phyloP scores from a whole-genome alignment of 2,329 filamentous ascomycete genomes.

The Fusarium caatingaense region DNA sequence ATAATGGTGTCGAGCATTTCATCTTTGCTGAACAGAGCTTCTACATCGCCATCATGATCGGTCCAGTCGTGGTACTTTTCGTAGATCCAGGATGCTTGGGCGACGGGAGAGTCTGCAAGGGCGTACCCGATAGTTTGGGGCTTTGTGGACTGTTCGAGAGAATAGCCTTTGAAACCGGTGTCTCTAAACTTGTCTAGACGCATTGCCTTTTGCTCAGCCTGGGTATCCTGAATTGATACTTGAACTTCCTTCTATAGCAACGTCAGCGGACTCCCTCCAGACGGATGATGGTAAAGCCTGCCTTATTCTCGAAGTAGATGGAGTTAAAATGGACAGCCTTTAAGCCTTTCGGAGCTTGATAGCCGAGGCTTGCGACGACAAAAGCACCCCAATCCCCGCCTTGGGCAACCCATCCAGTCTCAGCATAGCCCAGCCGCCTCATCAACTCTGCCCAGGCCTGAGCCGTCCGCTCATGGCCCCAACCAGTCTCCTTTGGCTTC shows the following conservation, averaged over 20 bases:
- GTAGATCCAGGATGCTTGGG: slow-evolving; percentile 20
- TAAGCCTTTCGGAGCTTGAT: slow-evolving; percentile 13
- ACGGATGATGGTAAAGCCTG: fast-evolving
- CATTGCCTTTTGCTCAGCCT: slow-evolving; percentile 9
- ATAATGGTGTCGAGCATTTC: slow-evolving; percentile 23
- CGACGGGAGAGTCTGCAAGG: slow-evolving; percentile 16
- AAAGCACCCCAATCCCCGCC: slow-evolving; percentile 24
- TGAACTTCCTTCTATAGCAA: slow-evolving; percentile 20
- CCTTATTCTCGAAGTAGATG: slow-evolving; percentile 19
- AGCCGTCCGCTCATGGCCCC: slow-evolving; percentile 4
- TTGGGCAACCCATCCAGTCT: slow-evolving; percentile 10
- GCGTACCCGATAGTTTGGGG: slow-evolving; percentile 19
- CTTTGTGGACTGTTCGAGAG: slow-evolving; percentile 10
- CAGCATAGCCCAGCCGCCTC: slow-evolving; percentile 1
- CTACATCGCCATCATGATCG: slow-evolving; percentile 11
- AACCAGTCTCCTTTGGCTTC: slow-evolving; percentile 14
- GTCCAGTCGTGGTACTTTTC: slow-evolving; percentile 24
- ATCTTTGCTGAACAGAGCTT: slow-evolving; percentile 10
- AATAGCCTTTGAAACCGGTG: slow-evolving; percentile 4
- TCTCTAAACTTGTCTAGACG: background rate
- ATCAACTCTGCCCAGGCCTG: slow-evolving; percentile 18
- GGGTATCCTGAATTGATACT: background rate
- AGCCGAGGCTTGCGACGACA: background rate
- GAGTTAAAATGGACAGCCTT: slow-evolving; percentile 26
- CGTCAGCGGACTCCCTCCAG: background rate